Conservation (phyloP, 768 basidiomycete genomes). For the Termitomyces sp. region DNA sequence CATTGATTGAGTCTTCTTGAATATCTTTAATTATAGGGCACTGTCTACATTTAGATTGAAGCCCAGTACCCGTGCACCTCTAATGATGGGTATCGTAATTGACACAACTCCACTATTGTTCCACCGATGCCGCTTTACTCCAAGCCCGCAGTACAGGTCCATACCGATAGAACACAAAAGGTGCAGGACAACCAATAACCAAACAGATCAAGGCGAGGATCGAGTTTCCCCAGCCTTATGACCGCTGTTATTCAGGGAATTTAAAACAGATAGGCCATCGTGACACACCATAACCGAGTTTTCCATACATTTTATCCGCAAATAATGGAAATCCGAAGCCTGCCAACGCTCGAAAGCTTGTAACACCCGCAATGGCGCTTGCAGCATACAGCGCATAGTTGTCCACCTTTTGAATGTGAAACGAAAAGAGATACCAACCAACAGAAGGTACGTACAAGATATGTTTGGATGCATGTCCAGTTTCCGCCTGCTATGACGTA, state of each 20-base stretch:
- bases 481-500: slow-evolving; percentile 24
- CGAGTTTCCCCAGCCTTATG: slow-evolving; percentile 51
- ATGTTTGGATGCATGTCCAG: slow-evolving; percentile 52
- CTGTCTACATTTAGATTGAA: not conserved
- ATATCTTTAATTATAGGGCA: not conserved
- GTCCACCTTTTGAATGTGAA: slow-evolving; percentile 54
- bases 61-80: not conserved
- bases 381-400: slow-evolving; percentile 76
- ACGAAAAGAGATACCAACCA: slow-evolving; percentile 19
- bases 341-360: slow-evolving; percentile 52
- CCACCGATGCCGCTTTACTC: slow-evolving; percentile 34
- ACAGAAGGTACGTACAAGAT: slow-evolving; percentile 39
- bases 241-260: not conserved
- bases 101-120: slow-evolving; percentile 17
- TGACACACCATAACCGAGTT: slow-evolving; percentile 40
- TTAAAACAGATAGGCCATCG: not conserved
- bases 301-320: slow-evolving; percentile 52
- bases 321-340: slow-evolving; percentile 68
- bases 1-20: not conserved
- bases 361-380: slow-evolving; percentile 53
- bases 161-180: slow-evolving; percentile 39
- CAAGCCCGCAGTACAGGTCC: slow-evolving; percentile 33
- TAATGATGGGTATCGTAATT: not conserved
- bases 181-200: slow-evolving; percentile 49
- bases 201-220: slow-evolving; percentile 52